Percentiles rank a stretch among this genome's conserved stretches.
Evolutionary conservation across 139 green algal genomes (phyloP).

Genomic region (Chlamydomonas applanata): DNA sequence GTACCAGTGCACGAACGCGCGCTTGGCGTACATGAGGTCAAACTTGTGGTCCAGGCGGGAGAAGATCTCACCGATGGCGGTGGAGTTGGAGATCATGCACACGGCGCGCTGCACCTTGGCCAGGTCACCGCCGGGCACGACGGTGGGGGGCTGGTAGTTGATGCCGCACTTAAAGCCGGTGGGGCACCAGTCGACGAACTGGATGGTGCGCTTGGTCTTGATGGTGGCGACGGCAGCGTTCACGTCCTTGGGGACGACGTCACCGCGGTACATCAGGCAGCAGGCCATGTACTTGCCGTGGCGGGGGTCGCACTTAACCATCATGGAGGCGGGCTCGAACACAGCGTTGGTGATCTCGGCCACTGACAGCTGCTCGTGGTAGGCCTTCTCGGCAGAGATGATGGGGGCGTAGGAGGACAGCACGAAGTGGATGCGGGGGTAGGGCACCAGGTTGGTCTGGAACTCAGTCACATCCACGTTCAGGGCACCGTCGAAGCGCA

Average conservation of each 20-base stretch:
- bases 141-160: slow-evolving; percentile 99
- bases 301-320: slow-evolving; percentile 96
- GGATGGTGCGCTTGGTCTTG: slow-evolving; percentile 99
- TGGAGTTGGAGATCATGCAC: slow-evolving; percentile 99
- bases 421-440: slow-evolving; percentile 99
- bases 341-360: slow-evolving; percentile 96
- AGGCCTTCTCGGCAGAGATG: slow-evolving; percentile 97
- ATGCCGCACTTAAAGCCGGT: slow-evolving; percentile 99
- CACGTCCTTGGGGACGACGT: slow-evolving; percentile 99
- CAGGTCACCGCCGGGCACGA: slow-evolving; percentile 95
- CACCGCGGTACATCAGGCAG: slow-evolving; percentile 99
- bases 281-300: slow-evolving; percentile 77
- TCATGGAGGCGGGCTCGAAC: slow-evolving; percentile 95
- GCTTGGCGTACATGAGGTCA: slow-evolving; percentile 99
- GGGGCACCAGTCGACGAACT: slow-evolving; percentile 98
- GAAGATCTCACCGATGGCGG: slow-evolving; percentile 97
- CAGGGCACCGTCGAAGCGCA: slow-evolving; percentile 93
- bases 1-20: slow-evolving; percentile 99
- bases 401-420: slow-evolving; percentile 95
- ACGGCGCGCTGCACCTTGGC: slow-evolving; percentile 98
- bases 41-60: slow-evolving; percentile 99
- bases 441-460: slow-evolving; percentile 98
- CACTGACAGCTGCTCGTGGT: slow-evolving; percentile 98
- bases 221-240: slow-evolving; percentile 95
- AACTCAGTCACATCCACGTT: slow-evolving; percentile 98